Evolutionary conservation across 495 filamentous ascomycete species (phyloP), one percentile per base, ranked within the genome.

Genomic region (Entonaema liquescens): DNA sequence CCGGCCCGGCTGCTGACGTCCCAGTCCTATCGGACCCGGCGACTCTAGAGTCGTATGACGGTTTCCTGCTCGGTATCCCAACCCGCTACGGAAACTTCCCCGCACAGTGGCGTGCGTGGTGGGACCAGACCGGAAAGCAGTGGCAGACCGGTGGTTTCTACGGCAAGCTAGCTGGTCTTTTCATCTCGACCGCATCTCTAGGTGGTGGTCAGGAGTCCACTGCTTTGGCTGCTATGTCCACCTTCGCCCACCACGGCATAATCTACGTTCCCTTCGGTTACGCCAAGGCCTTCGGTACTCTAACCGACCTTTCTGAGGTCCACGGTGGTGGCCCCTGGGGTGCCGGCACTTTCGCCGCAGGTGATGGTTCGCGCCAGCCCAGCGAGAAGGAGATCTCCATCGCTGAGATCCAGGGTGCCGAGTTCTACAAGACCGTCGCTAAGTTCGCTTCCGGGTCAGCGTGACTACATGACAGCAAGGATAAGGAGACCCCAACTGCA

Each of bases 51-150:
- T 63, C 87, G 61, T 98, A 95, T 83, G 94, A 98, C 77, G 95
- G 85, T 77, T 90, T 99, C 82, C 90, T 99, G 38, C 87, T 99
- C 68, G 96, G 96, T 73, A 94, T 99, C 80, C 95, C 95, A 31
- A 99, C 95, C n/a, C 90, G 95, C 62, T 99, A 92, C 83, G 95
- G 95, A 79, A 99, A 97, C 89, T 97, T 97, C 87, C 94, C 95
- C 42, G 94, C 91, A 28, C 95, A 99, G 83, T 98, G 91, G 91
- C 98, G 94, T 52, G 73, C 89, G 47, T 96, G 94, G 87, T 94
- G 90, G 90, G 92, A 96, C 84, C 84, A 86, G 79, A 92, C 91
- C 26, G 93, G 93, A 75, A 82, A 85, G 76, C 90, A 91, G 74
- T 93, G 91, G 91, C 72, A 79, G 38, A 77, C 79, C 17, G 93